phyloP scores from a whole-genome alignment of 495 filamentous ascomycete genomes.

The Xylaria palmicola region DNA sequence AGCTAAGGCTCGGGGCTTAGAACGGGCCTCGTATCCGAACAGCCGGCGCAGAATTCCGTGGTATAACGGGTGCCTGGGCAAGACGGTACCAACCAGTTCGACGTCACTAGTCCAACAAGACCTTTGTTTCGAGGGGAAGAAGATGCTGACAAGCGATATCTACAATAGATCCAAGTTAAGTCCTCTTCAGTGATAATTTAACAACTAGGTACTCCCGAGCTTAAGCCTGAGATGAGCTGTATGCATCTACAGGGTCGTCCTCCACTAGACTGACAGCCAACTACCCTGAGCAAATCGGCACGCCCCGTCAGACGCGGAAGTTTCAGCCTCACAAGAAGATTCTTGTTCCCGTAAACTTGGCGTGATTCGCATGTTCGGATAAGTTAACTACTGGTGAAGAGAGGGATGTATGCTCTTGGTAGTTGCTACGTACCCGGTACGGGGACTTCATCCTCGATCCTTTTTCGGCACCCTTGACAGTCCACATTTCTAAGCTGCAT shows the following conservation, averaged over 20 bases:
- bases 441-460: neutral
- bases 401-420: neutral
- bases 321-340: conserved; percentile 4
- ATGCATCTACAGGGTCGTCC: too few species aligned
- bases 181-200: neutral
- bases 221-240: too few species aligned
- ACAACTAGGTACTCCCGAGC: neutral
- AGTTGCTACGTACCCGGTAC: conserved; percentile 2
- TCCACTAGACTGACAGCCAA: too few species aligned
- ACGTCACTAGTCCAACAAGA: neutral
- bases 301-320: too few species aligned
- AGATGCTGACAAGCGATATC: neutral
- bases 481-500: conserved; percentile 7
- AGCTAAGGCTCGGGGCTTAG: neutral
- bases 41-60: neutral
- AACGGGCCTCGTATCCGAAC: neutral
- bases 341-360: neutral
- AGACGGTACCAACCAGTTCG: neutral
- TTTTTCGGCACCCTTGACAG: conserved; percentile 8
- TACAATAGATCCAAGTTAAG: neutral
- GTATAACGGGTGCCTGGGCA: neutral
- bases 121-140: neutral
- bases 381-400: neutral
- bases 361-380: neutral
- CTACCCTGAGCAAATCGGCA: too few species aligned